Conservation (phyloP, 305 asterid genomes). For the Andrographis paniculata region DNA sequence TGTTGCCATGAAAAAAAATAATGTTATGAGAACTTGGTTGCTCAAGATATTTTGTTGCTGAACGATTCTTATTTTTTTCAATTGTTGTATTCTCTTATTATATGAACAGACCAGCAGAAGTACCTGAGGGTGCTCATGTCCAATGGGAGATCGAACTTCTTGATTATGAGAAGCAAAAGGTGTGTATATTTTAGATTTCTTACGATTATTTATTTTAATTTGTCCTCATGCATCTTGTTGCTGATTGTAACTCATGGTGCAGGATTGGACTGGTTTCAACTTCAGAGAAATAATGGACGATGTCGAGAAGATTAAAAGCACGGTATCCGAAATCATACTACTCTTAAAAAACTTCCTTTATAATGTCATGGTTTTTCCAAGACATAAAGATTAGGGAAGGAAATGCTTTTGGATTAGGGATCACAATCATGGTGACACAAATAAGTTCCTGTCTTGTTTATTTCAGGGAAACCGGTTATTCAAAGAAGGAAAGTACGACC, state of each 20-base stretch:
- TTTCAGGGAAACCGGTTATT: constrained; percentile 98
- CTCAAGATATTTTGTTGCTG: too few relatives aligned
- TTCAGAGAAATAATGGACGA: constrained; percentile 92
- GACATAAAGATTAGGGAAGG: too few relatives aligned
- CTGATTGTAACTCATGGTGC: constrained; percentile 23
- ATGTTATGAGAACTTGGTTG: constrained; percentile 10
- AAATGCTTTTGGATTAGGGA: too few relatives aligned
- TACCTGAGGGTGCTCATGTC: constrained; percentile 73
- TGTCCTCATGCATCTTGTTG: constrained; percentile 16
- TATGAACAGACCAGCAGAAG: constrained; percentile 61
- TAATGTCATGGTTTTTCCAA: too few relatives aligned
- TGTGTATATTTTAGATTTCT: constrained; percentile 17
- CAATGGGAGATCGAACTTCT: constrained; percentile 98
- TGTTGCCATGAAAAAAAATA: too few relatives aligned
- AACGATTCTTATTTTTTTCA: not conserved
- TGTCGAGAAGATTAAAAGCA: constrained; percentile 98
- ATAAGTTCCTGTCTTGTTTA: too few relatives aligned
- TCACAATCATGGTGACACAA: too few relatives aligned
- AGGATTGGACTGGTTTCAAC: constrained; percentile 98
- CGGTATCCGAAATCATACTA: constrained; percentile 33
- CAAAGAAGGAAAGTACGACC: constrained; percentile 88
- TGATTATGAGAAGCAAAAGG: constrained; percentile 89
- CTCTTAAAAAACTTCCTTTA: not conserved
- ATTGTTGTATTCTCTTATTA: not conserved
- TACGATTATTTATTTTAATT: not conserved